These are phyloP conservation scores for Nicotiana sylvestris DNA, from an alignment of 257 asterid species.

Conservation along the genomic window DNA sequence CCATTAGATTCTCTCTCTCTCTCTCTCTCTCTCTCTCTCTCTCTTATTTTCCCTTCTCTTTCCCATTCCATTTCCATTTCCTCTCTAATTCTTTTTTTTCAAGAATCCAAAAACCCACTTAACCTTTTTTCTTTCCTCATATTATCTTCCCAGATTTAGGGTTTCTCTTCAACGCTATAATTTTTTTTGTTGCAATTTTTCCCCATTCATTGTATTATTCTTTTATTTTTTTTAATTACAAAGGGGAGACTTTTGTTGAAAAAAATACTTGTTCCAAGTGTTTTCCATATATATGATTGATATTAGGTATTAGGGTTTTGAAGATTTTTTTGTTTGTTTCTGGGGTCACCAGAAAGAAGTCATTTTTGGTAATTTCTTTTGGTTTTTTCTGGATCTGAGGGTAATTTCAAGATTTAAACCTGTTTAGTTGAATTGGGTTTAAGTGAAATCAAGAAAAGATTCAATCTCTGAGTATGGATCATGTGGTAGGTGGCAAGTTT, in stretches of 20 bases:
- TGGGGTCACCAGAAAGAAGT: neutral
- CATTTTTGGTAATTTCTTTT: neutral
- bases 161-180: conserved; percentile 5
- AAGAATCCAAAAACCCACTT: neutral
- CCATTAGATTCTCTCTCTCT: conserved; percentile 21
- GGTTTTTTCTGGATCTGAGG: conserved; percentile 31
- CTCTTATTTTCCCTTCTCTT: conserved; percentile 3
- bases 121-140: neutral
- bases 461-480: conserved; percentile 57
- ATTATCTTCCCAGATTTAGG: conserved; percentile 5
- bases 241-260: neutral
- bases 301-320: conserved; percentile 1
- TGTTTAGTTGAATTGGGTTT: conserved; percentile 15
- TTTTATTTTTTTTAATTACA: conserved; percentile 1
- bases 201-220: conserved; percentile 15
- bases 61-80: conserved; percentile 14
- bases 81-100: neutral
- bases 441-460: conserved; percentile 13
- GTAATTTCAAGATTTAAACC: conserved; percentile 13
- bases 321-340: neutral
- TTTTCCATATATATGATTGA: neutral
- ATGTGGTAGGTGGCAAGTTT: conserved; percentile 71
- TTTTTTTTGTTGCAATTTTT: neutral
- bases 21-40: neutral
- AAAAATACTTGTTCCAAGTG: neutral